phyloP scores from a whole-genome alignment of 371 early-diverging fungal genomes.

The Mucor irregularis region DNA sequence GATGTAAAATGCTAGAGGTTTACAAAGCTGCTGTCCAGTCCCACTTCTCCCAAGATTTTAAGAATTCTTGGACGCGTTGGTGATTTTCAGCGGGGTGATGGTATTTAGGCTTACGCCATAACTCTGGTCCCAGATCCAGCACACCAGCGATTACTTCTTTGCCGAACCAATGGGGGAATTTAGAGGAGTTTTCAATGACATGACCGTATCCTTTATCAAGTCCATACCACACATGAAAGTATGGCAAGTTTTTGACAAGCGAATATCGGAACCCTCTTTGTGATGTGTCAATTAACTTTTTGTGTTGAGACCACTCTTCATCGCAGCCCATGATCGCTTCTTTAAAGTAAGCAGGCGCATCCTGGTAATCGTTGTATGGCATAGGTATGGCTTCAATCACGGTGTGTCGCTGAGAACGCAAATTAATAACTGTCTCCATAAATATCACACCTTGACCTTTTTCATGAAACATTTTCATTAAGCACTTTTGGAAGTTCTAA shows the following conservation, averaged over 20 bases:
- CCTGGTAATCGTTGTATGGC: constrained; percentile 73
- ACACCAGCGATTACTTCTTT: constrained; percentile 79
- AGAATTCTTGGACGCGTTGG: constrained; percentile 64
- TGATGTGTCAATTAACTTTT: constrained; percentile 82
- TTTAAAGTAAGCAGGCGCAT: constrained; percentile 86
- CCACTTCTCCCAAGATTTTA: constrained; percentile 72
- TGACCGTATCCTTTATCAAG: constrained; percentile 90
- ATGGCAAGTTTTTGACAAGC: constrained; percentile 80
- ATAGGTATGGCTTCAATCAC: constrained; percentile 91
- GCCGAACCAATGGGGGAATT: constrained; percentile 86
- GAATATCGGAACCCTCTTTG: constrained; percentile 71
- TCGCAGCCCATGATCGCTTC: constrained; percentile 76
- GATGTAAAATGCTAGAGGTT: no score
- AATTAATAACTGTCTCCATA: constrained; percentile 83
- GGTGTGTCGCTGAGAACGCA: constrained; percentile 78
- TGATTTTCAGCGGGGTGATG: constrained; percentile 59
- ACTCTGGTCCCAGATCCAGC: constrained; percentile 75
- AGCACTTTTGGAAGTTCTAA: constrained; percentile 92
- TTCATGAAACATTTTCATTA: constrained; percentile 82
- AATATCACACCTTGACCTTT: constrained; percentile 77
- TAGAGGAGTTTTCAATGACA: constrained; percentile 86
- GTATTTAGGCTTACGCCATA: constrained; percentile 71
- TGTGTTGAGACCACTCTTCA: constrained; percentile 94
- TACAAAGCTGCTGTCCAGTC: constrained; percentile 79
- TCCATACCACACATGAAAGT: constrained; percentile 96